A percentile compares a stretch with the other conserved stretches of the same genome.
These are phyloP conservation scores for Micromonas pusilla DNA, from an alignment of 139 green algal species.

Conservation along the genomic window DNA sequence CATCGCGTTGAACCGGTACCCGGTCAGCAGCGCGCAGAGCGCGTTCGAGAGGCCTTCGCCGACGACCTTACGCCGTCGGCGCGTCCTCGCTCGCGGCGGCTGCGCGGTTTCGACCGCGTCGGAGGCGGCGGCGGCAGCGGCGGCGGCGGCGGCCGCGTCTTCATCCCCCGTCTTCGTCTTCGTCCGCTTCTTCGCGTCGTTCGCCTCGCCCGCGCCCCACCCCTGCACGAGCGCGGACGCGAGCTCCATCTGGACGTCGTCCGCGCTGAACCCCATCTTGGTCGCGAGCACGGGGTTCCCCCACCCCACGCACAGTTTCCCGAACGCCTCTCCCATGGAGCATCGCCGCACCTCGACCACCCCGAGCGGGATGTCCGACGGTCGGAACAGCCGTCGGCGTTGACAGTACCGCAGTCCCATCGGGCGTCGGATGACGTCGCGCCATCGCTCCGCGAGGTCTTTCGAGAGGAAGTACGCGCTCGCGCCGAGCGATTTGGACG, in stretches of 20 bases:
- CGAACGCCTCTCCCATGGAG: neutral
- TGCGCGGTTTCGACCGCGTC: too few relatives aligned
- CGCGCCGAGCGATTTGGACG: neutral
- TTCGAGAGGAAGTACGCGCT: neutral
- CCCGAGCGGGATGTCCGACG: neutral
- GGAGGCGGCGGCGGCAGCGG: too few relatives aligned
- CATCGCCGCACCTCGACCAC: neutral
- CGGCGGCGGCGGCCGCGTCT: too few relatives aligned
- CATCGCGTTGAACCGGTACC: neutral
- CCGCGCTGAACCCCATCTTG: neutral
- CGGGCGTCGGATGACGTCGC: neutral
- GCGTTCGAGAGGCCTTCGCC: neutral
- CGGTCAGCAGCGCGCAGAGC: neutral
- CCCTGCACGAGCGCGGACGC: neutral
- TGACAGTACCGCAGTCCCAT: neutral
- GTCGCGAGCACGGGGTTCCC: neutral
- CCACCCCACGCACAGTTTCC: neutral
- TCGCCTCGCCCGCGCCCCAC: neutral
- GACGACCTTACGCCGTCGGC: neutral
- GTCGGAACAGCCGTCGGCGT: neutral
- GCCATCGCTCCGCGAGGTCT: neutral
- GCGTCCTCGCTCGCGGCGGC: neutral
- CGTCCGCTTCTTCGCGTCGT: neutral
- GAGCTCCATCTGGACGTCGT: neutral
- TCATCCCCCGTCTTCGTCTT: too few relatives aligned